Base-by-base conservation (phyloP, 2,329 filamentous ascomycete genomes). In the Fragosphaeria purpurea region DNA sequence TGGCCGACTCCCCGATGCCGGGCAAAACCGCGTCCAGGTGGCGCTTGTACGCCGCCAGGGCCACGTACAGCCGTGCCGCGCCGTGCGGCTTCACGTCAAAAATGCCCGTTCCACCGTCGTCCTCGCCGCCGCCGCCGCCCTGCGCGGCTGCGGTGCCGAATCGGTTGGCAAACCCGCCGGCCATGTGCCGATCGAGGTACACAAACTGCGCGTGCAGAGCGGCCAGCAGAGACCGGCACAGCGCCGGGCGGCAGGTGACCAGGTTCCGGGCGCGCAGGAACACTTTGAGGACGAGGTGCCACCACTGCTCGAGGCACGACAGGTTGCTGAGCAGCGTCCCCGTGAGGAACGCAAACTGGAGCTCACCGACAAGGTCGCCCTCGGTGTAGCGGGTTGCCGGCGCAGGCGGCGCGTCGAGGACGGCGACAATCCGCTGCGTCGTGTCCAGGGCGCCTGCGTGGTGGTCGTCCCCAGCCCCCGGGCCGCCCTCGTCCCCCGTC, bases 221-320 rank as follows among this genome's bases (percentile, higher is more conserved):
- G 43, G 67, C 67, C 10, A 82, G 63, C 35, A 82, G 65, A n/a
- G 61, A 60, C 2, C 63, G 63, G 9, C 69, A 69, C 35, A 83
- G 69, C 0, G 54, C 49, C 0, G 79, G 77, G 2, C 65, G 65
- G 4, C 61, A 58, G 30, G 64, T 52, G 1, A 69, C 64, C 1
- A 83, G 70, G 8, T 58, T 55, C 58, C 73, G 71, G 2, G 76
- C 72, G 32, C 72, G 71, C 44, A 83, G 69, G 9, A 80, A 58
- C 37, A 80, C 59, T 45, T 68, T 71, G 40, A 75, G 68, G 4
- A 74, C 61, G 54, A 80, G 70, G 57, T 79, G 70, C 68, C 73
- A 77, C 80, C 79, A 83, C 54, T 83, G 79, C 54, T 80, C 76
- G 42, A 81, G 66, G 56, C 79, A 83, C 7, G 76, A 69, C 41